Conservation (phyloP, 2,329 filamentous ascomycete species). For the Allantophomopsis cytisporea region DNA sequence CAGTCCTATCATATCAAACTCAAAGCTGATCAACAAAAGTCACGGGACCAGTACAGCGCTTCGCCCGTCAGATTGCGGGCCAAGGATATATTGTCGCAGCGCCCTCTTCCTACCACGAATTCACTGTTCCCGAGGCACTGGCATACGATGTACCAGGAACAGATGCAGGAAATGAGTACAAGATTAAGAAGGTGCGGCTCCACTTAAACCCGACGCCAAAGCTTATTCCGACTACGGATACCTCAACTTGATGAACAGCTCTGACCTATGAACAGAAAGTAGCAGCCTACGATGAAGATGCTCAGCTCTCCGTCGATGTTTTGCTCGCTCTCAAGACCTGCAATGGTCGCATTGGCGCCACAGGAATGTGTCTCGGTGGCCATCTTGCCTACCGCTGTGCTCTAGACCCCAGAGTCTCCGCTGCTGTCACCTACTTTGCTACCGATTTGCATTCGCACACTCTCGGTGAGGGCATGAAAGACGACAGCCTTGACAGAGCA, state of each 20-base stretch:
- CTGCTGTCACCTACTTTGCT: slow-evolving; percentile 79
- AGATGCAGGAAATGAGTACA: slow-evolving; percentile 76
- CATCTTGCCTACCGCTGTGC: slow-evolving; percentile 64
- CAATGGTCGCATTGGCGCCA: slow-evolving; percentile 65
- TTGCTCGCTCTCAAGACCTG: slow-evolving; percentile 64
- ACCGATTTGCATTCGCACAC: slow-evolving; percentile 78
- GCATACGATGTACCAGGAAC: slow-evolving; percentile 82
- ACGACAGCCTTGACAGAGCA: slow-evolving; percentile 47
- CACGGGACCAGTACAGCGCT: slow-evolving; percentile 78
- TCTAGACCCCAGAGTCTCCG: slow-evolving; percentile 63
- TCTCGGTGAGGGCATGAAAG: slow-evolving; percentile 54
- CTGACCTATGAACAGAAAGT: slow-evolving; percentile 41
- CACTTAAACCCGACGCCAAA: too few relatives aligned
- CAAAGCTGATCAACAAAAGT: slow-evolving; percentile 28
- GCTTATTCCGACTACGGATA: too few relatives aligned
- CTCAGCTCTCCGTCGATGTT: slow-evolving; percentile 51
- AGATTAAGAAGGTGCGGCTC: slow-evolving; percentile 55
- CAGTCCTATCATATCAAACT: slow-evolving; percentile 1
- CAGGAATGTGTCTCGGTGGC: slow-evolving; percentile 88
- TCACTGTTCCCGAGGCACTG: slow-evolving; percentile 70
- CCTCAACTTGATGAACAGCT: too few relatives aligned
- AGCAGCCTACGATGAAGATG: slow-evolving; percentile 75
- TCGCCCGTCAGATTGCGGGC: slow-evolving; percentile 81
- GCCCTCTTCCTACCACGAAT: slow-evolving; percentile 87
- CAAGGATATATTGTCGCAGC: slow-evolving; percentile 91